These are phyloP conservation scores for Amphirosellinia nigrospora DNA, from an alignment of 495 filamentous ascomycete genomes.

Conservation along the genomic window DNA sequence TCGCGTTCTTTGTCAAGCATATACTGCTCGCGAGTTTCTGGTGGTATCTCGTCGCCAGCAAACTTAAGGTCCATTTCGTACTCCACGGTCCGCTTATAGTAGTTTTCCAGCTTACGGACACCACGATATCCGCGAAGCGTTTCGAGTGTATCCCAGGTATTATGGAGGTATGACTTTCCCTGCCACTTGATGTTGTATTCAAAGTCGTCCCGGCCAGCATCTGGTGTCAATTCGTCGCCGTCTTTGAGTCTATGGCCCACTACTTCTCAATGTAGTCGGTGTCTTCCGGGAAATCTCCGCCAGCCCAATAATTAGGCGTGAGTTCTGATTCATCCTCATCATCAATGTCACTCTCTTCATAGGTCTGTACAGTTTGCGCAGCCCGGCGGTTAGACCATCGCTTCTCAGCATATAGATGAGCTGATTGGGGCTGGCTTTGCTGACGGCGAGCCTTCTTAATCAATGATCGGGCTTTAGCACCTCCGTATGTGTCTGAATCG, in stretches of 20 bases:
- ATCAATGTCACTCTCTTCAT: slow-evolving; percentile 81
- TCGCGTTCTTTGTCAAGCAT: slow-evolving; percentile 87
- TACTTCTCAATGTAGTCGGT: slow-evolving; percentile 84
- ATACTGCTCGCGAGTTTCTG: slow-evolving; percentile 90
- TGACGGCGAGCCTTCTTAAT: slow-evolving; percentile 76
- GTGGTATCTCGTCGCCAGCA: slow-evolving; percentile 71
- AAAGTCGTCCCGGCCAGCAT: slow-evolving; percentile 76
- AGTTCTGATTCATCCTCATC: slow-evolving; percentile 69
- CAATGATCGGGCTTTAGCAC: slow-evolving; percentile 66
- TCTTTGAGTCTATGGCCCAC: slow-evolving; percentile 83
- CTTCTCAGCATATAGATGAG: slow-evolving; percentile 72
- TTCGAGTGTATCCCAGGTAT: slow-evolving; percentile 88
- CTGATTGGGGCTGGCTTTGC: slow-evolving; percentile 57
- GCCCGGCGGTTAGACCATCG: slow-evolving; percentile 91
- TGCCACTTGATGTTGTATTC: slow-evolving; percentile 99
- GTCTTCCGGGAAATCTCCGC: slow-evolving; percentile 64
- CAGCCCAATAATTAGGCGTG: slow-evolving; percentile 68
- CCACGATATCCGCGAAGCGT: slow-evolving; percentile 67
- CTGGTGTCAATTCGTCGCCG: slow-evolving; percentile 62
- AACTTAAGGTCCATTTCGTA: slow-evolving; percentile 73
- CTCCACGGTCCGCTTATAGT: slow-evolving; percentile 79
- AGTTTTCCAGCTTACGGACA: slow-evolving; percentile 89
- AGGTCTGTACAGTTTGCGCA: slow-evolving; percentile 75
- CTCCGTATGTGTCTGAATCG: slow-evolving; percentile 76
- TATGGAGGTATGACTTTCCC: slow-evolving; percentile 89